Percentiles rank a stretch among this genome's conserved stretches.
Conservation (phyloP, 225 moss, liverwort and hornwort genomes). For the Thuidium tamariscinum region DNA sequence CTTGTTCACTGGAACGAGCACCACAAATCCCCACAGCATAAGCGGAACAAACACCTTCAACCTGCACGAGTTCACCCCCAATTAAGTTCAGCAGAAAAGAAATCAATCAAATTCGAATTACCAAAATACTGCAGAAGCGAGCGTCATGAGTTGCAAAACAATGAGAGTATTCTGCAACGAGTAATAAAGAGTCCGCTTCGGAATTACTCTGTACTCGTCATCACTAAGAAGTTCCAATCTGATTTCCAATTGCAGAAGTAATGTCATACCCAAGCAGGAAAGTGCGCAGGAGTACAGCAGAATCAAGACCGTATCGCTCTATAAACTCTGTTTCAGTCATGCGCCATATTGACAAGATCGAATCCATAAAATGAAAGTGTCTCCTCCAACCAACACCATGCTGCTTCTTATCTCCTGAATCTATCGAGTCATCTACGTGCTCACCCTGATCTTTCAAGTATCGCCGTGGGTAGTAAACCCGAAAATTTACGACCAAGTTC, state of each 20-base stretch:
- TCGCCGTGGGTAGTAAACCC: constrained; percentile 62
- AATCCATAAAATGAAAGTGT: constrained; percentile 35
- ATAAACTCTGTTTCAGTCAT: constrained; percentile 58
- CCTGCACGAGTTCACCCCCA: constrained; percentile 19
- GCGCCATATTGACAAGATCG: constrained; percentile 37
- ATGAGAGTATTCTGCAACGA: background rate
- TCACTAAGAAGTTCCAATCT: background rate
- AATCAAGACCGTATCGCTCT: constrained; percentile 63
- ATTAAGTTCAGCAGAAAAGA: background rate
- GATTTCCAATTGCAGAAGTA: background rate
- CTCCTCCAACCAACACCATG: constrained; percentile 19
- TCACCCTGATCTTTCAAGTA: constrained; percentile 18
- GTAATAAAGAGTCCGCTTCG: background rate
- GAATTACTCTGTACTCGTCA: background rate
- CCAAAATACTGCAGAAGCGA: background rate
- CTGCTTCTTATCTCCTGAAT: background rate
- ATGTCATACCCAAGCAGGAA: constrained; percentile 54
- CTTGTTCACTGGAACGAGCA: constrained; percentile 61
- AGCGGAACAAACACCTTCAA: constrained; percentile 75
- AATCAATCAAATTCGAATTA: background rate
- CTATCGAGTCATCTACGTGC: constrained; percentile 1
- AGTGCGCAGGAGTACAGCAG: constrained; percentile 54
- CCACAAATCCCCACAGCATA: constrained; percentile 38
- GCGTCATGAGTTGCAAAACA: background rate
- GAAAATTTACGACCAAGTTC: constrained; percentile 50